Evolutionary conservation across 1,284 basidiomycete genomes (phyloP), one percentile per base, ranked within the genome.

Genomic region (Tilletiopsis washingtonensis): DNA sequence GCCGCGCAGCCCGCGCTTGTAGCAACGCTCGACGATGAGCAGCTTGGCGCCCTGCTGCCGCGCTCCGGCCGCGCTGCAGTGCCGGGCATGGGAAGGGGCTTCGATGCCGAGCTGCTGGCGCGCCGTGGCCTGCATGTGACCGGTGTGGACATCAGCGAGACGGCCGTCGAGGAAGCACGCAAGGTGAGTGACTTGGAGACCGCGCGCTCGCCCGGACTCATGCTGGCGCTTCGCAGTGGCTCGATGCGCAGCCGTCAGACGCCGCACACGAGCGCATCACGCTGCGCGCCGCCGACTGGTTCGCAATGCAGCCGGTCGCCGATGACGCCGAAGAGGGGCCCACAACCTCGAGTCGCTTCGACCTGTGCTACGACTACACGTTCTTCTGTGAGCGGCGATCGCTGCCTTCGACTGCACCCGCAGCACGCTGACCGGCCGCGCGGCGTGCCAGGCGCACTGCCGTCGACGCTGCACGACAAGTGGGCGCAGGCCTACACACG

Each of bases 401-500:
- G n/a, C n/a, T n/a, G n/a, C n/a, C n/a, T n/a, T n/a, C n/a, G n/a
- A n/a, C n/a, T n/a, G n/a, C n/a, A n/a, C n/a, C n/a, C n/a, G n/a
- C n/a, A n/a, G n/a, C n/a, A n/a, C n/a, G n/a, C n/a, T n/a, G n/a
- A n/a, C n/a, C n/a, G n/a, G n/a, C n/a, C n/a, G n/a, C n/a, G n/a
- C n/a, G n/a, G n/a, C n/a, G n/a, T n/a, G n/a, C n/a, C n/a, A n/a
- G n/a, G n/a, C n/a, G 62, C 62, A 9, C 51, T 65, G 19, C 62
- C 58, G 1, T 58, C 61, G 14, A 37, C 56, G 17, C 54, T 61
- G 12, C 53, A 57, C 5, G 19, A 45, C 1, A 29, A 27, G 5
- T 65, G 62, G 62, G 60, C 61, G 4, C 48, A 62, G 45, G 61
- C 61, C 5, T 65, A 65, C 49, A 57, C 62, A 1, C 49, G 61